A percentile compares a stretch with the other conserved stretches of the same genome.
These are phyloP conservation scores for Curvularia spicifera DNA, from an alignment of 2,329 filamentous ascomycete species.

Conservation along the genomic window DNA sequence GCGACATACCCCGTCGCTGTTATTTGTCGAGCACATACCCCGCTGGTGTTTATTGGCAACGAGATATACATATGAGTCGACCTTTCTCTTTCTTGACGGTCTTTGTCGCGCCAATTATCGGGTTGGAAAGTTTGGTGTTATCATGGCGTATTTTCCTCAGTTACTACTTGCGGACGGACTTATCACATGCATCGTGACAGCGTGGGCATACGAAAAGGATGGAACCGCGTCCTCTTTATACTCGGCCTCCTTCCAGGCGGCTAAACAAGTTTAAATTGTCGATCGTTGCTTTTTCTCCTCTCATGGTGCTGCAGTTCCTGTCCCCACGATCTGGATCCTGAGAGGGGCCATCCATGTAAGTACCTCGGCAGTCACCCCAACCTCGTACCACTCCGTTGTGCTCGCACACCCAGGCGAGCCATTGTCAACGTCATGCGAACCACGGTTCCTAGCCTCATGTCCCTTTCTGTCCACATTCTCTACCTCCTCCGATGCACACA, in stretches of 20 bases:
- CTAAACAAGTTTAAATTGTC: not conserved
- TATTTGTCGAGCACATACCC: not conserved
- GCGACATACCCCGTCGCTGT: not conserved
- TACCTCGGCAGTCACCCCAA: constrained; percentile 8
- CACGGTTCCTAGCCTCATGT: not conserved
- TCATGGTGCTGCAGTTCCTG: not conserved
- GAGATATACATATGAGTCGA: not conserved
- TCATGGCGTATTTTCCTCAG: not conserved
- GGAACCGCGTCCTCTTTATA: not conserved
- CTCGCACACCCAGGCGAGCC: not conserved
- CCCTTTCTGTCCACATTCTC: not conserved
- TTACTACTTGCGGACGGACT: not conserved
- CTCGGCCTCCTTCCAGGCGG: not conserved
- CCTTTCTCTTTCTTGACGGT: not conserved
- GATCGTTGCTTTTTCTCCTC: not conserved
- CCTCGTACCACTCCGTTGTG: not conserved
- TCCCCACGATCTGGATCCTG: not conserved
- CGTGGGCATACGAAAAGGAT: not conserved
- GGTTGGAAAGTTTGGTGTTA: not conserved
- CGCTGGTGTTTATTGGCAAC: not conserved
- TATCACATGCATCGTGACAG: not conserved
- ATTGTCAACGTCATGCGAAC: not conserved
- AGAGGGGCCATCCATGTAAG: not conserved
- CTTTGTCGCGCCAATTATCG: not conserved
- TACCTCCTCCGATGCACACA: constrained; percentile 6